Percentiles rank a stretch among this genome's conserved stretches.
phyloP scores from a whole-genome alignment of 208 protist genomes.

The Leishmania lainsoni region DNA sequence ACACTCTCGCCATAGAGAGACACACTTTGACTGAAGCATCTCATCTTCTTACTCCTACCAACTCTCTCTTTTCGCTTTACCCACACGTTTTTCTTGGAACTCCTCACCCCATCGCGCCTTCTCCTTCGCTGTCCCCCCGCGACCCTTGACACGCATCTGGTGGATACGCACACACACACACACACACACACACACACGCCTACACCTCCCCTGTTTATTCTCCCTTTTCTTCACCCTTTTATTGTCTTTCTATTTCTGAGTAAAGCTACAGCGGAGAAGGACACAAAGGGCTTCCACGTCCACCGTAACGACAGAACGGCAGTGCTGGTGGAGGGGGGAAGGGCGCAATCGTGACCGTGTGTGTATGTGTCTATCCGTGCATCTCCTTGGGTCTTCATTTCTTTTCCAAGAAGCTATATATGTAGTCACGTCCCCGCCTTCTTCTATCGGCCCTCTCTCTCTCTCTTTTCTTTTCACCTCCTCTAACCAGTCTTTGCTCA shows the following conservation, averaged over 20 bases:
- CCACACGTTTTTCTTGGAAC: not conserved
- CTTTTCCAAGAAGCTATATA: not conserved
- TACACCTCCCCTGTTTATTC: slow-evolving; percentile 11
- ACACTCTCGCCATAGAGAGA: not conserved
- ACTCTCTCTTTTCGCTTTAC: slow-evolving; percentile 2
- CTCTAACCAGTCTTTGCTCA: not conserved
- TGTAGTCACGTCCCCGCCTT: not conserved
- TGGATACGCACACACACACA: not conserved
- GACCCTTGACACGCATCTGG: not conserved
- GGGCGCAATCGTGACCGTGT: not conserved
- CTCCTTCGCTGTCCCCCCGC: not conserved
- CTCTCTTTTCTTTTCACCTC: not conserved
- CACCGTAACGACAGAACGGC: not conserved
- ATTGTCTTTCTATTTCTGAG: not conserved
- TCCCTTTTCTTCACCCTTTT: slow-evolving; percentile 9
- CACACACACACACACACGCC: not conserved
- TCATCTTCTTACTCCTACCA: not conserved
- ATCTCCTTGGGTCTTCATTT: not conserved
- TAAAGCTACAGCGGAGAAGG: not conserved
- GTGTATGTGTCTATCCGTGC: not conserved
- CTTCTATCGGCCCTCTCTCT: not conserved
- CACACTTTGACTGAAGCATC: not conserved
- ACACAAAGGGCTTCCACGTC: not conserved
- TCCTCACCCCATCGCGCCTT: not conserved
- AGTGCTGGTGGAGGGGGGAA: not conserved